phyloP scores from a whole-genome alignment of 2,329 filamentous ascomycete genomes.

The Keithomyces neogunnii region DNA sequence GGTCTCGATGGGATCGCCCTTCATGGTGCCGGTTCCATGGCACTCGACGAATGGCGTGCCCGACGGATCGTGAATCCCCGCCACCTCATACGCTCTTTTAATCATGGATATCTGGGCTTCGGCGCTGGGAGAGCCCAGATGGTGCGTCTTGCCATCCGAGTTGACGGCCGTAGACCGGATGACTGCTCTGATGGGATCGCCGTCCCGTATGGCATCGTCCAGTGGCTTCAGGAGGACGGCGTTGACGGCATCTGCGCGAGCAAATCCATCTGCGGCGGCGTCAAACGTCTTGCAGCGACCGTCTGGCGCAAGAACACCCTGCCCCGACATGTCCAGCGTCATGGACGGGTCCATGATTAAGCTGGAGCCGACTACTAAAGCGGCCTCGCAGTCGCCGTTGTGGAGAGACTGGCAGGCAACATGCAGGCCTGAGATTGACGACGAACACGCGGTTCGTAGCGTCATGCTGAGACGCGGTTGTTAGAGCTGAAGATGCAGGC shows the following conservation, averaged over 20 bases:
- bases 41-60: conserved; percentile 18
- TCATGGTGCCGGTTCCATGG: conserved; percentile 30
- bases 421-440: conserved; percentile 26
- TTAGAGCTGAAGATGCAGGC: neutral
- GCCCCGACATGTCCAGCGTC: conserved; percentile 19
- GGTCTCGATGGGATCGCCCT: conserved; percentile 29
- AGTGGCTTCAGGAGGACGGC: conserved; percentile 38
- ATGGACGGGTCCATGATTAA: conserved; percentile 20
- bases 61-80: conserved; percentile 12
- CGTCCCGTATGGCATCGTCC: conserved; percentile 35
- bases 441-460: conserved; percentile 30
- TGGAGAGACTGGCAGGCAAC: conserved; percentile 23
- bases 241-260: conserved; percentile 38
- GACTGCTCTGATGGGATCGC: conserved; percentile 32
- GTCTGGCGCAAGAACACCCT: conserved; percentile 26
- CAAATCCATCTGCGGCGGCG: conserved; percentile 39
- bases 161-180: conserved; percentile 29
- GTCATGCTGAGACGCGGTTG: conserved; percentile 12
- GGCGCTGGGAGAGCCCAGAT: conserved; percentile 30
- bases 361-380: conserved; percentile 23
- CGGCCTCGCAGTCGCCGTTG: conserved; percentile 16
- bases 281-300: conserved; percentile 30
- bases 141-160: conserved; percentile 32
- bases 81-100: conserved; percentile 18
- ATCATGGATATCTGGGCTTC: conserved; percentile 25